Evolutionary conservation across 164 flowering plant genomes (phyloP), one percentile per base, ranked within the genome.

Genomic region (Santalum album): DNA sequence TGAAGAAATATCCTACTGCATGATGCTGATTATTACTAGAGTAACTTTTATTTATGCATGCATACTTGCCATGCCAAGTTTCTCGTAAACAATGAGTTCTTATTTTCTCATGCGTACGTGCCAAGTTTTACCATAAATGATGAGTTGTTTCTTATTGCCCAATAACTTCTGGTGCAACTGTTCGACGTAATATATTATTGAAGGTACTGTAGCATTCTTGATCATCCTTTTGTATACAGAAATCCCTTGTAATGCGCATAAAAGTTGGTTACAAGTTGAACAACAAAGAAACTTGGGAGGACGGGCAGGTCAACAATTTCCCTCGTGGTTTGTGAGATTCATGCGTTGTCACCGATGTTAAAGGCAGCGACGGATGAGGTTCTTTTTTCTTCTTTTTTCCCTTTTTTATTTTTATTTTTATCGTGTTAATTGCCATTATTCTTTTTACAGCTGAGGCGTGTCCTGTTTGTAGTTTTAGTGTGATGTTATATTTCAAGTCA

Each of bases 201-300:
- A n/a, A n/a, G n/a, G n/a, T n/a, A n/a, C n/a, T n/a, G n/a, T n/a
- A n/a, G n/a, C n/a, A 20, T 17, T 43, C 12, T 16, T 12, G 5
- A 25, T 22, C 5, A 18, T 27, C 35, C 1, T 25, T 17, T 49
- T 17, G 11, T 54, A 71, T 56, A 21, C 95, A 90, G 97, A 92
- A 92, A 85, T 62, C 84, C 44, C 80, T 92, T 48, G 90, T 83
- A 10, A 89, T 92, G 99, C 95, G 96, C 27, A 61, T 83, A 69
- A 70, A 96, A 65, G 77, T 92, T 70, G 80, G 72, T 52, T 92
- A 86, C 79, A 92, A 84, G 75, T 49, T 74, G 56, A 77, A 92
- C 60, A 58, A 66, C 61, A 74, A 80, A 65, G 94, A 82, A 48
- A 68, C 65, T 25, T 50, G 80, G 69, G 99, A 92, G 67, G 88